A percentile compares a stretch with the other conserved stretches of the same genome.
phyloP scores from a whole-genome alignment of 106 monocot species.

The Cymbidium sinense region DNA sequence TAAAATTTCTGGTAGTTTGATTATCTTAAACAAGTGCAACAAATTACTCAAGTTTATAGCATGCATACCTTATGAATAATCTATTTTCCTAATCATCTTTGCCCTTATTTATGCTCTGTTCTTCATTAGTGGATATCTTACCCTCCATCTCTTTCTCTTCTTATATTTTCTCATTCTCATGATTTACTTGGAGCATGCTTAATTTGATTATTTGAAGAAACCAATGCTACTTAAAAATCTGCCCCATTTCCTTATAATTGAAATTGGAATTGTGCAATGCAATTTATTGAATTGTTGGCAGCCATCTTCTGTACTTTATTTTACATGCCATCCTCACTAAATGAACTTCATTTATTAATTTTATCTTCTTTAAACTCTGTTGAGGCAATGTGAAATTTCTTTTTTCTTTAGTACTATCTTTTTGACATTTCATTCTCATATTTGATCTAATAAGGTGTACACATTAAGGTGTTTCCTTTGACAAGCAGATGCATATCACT shows the following conservation, averaged over 20 bases:
- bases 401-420: not conserved
- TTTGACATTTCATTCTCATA: not conserved
- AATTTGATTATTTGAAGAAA: not conserved
- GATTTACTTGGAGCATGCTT: not conserved
- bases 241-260: not conserved
- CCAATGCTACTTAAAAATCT: not conserved
- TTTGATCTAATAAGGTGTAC: not conserved
- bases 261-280: not conserved
- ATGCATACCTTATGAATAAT: not conserved
- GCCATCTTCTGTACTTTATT: not conserved
- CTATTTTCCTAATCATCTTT: not conserved
- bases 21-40: not conserved
- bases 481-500: no score
- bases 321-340: not conserved
- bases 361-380: not conserved
- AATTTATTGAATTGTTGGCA: not conserved
- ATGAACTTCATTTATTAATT: not conserved
- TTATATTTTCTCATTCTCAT: no score
- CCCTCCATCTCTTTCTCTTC: not conserved
- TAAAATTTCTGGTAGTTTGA: not conserved
- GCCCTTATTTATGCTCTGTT: not conserved
- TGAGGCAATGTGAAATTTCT: not conserved
- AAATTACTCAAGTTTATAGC: not conserved
- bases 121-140: not conserved
- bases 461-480: not conserved